Base-by-base conservation (phyloP, 768 basidiomycete species). In the Phlegmacium glaucopus region DNA sequence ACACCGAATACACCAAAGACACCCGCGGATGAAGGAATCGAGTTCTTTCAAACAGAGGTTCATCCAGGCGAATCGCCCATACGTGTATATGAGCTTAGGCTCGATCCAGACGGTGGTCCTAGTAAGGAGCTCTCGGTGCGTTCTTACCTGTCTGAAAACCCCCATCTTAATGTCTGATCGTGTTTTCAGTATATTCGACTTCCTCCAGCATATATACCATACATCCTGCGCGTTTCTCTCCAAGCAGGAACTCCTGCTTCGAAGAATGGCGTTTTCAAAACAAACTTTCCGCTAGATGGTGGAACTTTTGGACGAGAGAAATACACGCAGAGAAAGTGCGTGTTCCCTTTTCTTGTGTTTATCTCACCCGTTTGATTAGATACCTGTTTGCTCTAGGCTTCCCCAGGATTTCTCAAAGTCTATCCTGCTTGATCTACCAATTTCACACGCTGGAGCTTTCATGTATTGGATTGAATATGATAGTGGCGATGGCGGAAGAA, bases 391-490 rank as follows among this genome's bases (percentile, higher is more conserved):
- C 32, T 36, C 35, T 55, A 95, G 93, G 49, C 74, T 96, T 9
- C 93, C 94, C 8, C 83, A 78, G 7, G 78, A 94, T 64, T 86
- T 93, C 59, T 90, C 85, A 22, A 95, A 91, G 60, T 86, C 95
- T 12, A 89, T 99, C 49, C 85, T 90, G 54, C 82, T 98, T 35
- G 93, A 98, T 71, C 76, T 99, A 7, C 93, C 94, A 41, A 97
- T 99, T 69, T 94, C 92, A 4, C 91, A 94, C 52, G 91, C 96
- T 0, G 96, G 96, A 45, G 93, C 94, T 0, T 99, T 97, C 71
- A 80, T 87, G 46, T 98, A 90, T 68, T 96, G 87, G 83, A 72
- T 99, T 38, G 94, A 97, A 67, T 93, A 96, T 61, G 91, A 92
- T 49, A 78, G 78, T 6, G 76, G 76, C 37, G 53, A 65, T 16